A percentile compares a stretch with the other conserved stretches of the same genome.
Evolutionary conservation across 23 red algal genomes (phyloP).

Genomic region (Cyanidiococcus yangmingshanensis): DNA sequence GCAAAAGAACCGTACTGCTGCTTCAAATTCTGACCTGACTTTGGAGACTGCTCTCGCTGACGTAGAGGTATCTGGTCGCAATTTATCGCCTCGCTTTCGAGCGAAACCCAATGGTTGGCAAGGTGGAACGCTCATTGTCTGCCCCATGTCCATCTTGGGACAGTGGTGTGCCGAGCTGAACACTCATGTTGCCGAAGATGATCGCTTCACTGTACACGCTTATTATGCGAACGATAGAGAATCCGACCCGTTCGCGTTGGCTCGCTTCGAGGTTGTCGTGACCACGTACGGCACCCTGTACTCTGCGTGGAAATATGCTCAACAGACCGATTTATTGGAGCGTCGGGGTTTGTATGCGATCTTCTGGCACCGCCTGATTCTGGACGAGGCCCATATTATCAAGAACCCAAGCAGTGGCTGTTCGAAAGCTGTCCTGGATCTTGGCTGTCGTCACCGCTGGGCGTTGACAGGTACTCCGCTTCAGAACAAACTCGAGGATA

Average conservation of each 20-base stretch:
- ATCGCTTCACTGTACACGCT: background rate
- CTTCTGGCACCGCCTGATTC: slow-evolving; percentile 18
- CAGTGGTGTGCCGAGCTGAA: slow-evolving; percentile 25
- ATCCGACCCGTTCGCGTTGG: background rate
- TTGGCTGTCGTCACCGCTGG: slow-evolving; percentile 25
- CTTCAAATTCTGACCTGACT: background rate
- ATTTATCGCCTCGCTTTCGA: too few relatives aligned
- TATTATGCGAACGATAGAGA: slow-evolving; percentile 16
- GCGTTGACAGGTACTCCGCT: slow-evolving; percentile 39
- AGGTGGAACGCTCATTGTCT: slow-evolving; percentile 21
- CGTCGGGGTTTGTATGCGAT: background rate
- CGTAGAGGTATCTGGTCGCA: too few relatives aligned
- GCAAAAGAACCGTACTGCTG: background rate
- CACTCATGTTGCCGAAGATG: slow-evolving; percentile 20
- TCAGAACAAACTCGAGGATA: slow-evolving; percentile 31
- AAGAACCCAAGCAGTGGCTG: slow-evolving; percentile 24
- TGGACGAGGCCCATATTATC: slow-evolving; percentile 39
- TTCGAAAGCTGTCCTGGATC: slow-evolving; percentile 20
- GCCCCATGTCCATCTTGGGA: slow-evolving; percentile 19
- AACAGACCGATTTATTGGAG: background rate
- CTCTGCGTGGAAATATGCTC: background rate
- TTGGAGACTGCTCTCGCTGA: background rate
- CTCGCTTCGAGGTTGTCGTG: slow-evolving; percentile 29
- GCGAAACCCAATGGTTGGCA: too few relatives aligned
- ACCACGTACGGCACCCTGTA: slow-evolving; percentile 41